These are phyloP conservation scores for Acanthamoeba quina DNA, from an alignment of 208 protist genomes.

Conservation along the genomic window DNA sequence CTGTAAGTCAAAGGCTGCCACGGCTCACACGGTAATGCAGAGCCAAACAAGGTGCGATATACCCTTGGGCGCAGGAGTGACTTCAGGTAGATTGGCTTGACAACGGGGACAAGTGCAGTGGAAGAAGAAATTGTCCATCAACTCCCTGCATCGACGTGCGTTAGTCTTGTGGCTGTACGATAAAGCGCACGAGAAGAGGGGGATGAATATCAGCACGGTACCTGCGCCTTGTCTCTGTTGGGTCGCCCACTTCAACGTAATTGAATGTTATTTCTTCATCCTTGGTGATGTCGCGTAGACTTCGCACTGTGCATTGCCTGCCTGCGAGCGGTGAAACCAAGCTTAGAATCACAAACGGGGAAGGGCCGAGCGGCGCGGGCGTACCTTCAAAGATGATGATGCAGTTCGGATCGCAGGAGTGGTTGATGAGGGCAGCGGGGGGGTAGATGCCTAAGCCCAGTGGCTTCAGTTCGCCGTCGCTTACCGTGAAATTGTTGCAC, in stretches of 20 bases:
- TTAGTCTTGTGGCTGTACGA: not conserved
- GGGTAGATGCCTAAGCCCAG: conserved; percentile 74
- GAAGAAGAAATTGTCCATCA: conserved; percentile 71
- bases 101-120: conserved; percentile 55
- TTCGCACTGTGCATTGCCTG: not conserved
- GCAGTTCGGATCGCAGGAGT: conserved; percentile 75
- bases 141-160: not conserved
- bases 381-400: conserved; percentile 67
- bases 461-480: conserved; percentile 59
- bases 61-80: not conserved
- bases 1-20: not conserved
- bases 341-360: not conserved
- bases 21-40: not conserved
- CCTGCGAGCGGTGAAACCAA: not conserved
- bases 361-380: not conserved
- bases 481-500: conserved; percentile 72
- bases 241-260: conserved; percentile 69
- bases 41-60: not conserved
- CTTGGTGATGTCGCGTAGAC: not conserved
- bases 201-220: not conserved
- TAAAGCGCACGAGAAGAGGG: not conserved
- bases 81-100: conserved; percentile 3
- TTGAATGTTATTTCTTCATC: conserved; percentile 59
- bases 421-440: conserved; percentile 75
- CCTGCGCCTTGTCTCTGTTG: conserved; percentile 27